Percentiles rank a stretch among this genome's conserved stretches.
Conservation (phyloP, 2,329 filamentous ascomycete genomes). For the Erysiphe neolycopersici region DNA sequence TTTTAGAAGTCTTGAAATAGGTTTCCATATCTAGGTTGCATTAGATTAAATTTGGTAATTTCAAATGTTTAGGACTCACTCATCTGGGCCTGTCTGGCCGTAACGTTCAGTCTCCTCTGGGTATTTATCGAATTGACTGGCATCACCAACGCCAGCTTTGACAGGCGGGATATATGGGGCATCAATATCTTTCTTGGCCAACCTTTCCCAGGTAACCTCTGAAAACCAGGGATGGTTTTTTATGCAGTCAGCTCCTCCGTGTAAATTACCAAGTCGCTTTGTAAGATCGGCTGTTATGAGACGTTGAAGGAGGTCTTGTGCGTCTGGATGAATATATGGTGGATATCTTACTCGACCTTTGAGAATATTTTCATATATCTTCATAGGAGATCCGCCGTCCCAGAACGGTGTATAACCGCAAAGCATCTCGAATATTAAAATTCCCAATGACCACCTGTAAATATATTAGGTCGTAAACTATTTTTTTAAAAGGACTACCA, state of each 20-base stretch:
- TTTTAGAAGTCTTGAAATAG: neutral
- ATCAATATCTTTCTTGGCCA: constrained; percentile 90
- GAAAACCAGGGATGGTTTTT: constrained; percentile 93
- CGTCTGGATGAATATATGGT: constrained; percentile 80
- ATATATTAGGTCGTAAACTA: constrained; percentile 3
- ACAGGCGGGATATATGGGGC: constrained; percentile 94
- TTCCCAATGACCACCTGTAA: constrained; percentile 83
- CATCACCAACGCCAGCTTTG: constrained; percentile 76
- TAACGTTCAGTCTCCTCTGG: constrained; percentile 92
- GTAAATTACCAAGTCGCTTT: constrained; percentile 81
- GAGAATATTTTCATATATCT: constrained; percentile 98
- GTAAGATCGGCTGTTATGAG: constrained; percentile 88
- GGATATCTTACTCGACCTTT: constrained; percentile 92
- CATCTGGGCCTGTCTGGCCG: constrained; percentile 50
- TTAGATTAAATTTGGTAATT: neutral
- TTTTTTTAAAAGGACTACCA: constrained; percentile 16
- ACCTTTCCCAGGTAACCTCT: constrained; percentile 90
- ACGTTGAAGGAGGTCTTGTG: constrained; percentile 72
- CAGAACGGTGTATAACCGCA: constrained; percentile 98
- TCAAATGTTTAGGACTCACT: constrained; percentile 34
- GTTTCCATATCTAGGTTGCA: neutral
- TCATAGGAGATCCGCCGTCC: constrained; percentile 93
- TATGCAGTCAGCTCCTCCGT: constrained; percentile 71
- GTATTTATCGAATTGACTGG: constrained; percentile 94
- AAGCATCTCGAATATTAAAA: constrained; percentile 98